Evolutionary conservation across 1,284 basidiomycete genomes (phyloP).

Genomic region (Fomitopsis betulina): DNA sequence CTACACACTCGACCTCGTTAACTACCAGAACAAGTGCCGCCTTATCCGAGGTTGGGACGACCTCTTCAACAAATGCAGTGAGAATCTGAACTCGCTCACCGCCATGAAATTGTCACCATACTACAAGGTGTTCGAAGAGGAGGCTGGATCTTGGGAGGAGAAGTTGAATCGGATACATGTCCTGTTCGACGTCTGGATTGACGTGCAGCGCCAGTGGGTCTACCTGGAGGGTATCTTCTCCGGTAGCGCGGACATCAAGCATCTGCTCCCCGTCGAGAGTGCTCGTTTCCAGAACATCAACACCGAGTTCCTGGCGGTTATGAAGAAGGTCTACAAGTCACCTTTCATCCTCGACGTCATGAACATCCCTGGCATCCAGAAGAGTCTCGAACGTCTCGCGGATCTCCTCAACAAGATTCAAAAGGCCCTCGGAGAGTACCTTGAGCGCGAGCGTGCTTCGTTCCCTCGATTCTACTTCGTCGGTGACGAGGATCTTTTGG

Average conservation of each 20-base stretch:
- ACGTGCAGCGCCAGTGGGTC: constrained; percentile 99
- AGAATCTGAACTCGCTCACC: constrained; percentile 92
- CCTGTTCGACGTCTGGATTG: constrained; percentile 98
- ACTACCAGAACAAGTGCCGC: constrained; percentile 98
- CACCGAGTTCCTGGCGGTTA: constrained; percentile 94
- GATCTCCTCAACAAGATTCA: constrained; percentile 98
- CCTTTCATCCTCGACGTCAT: constrained; percentile 97
- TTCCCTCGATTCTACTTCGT: constrained; percentile 99
- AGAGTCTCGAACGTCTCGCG: constrained; percentile 93
- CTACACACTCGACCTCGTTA: constrained; percentile 94
- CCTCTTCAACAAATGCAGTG: constrained; percentile 92
- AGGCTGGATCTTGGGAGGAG: constrained; percentile 91
- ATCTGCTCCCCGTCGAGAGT: constrained; percentile 95
- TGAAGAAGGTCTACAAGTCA: constrained; percentile 99
- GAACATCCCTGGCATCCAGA: constrained; percentile 95
- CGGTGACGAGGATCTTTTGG: constrained; percentile 96
- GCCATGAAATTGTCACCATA: constrained; percentile 98
- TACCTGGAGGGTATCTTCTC: constrained; percentile 99
- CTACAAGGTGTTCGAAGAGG: constrained; percentile 96
- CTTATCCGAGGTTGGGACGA: constrained; percentile 98
- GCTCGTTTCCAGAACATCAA: constrained; percentile 99
- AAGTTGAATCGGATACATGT: constrained; percentile 94
- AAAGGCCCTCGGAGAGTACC: constrained; percentile 98
- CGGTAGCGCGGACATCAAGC: constrained; percentile 98
- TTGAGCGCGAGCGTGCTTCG: constrained; percentile 93